A percentile compares a stretch with the other conserved stretches of the same genome.
Evolutionary conservation across 805 yeast species (phyloP).

Genomic region (Spathaspora girioi): DNA sequence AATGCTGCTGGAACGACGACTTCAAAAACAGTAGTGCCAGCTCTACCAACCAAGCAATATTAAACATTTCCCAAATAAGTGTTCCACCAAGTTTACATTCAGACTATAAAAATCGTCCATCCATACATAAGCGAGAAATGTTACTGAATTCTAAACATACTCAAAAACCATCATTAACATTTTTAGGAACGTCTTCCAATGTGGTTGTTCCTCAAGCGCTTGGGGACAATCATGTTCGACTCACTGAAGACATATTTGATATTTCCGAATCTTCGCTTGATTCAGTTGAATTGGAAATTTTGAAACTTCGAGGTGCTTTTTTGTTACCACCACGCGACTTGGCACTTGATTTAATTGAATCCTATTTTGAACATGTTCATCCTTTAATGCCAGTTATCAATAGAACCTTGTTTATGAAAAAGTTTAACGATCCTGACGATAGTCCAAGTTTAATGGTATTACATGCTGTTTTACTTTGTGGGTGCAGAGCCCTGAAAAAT

Average conservation of each 20-base stretch:
- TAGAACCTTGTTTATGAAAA: conserved; percentile 55
- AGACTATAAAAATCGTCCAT: conserved; percentile 35
- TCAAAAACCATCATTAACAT: conserved; percentile 35
- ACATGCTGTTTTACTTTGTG: conserved; percentile 67
- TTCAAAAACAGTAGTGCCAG: not conserved
- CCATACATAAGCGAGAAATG: conserved; percentile 33
- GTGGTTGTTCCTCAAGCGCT: conserved; percentile 44
- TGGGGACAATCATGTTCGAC: conserved; percentile 46
- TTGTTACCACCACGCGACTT: conserved; percentile 58
- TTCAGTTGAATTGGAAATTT: conserved; percentile 60
- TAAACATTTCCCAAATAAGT: conserved; percentile 38
- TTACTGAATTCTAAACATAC: conserved; percentile 12
- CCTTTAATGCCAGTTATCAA: conserved; percentile 69
- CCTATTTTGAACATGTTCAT: conserved; percentile 62
- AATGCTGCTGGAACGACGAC: conserved; percentile 14
- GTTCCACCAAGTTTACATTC: conserved; percentile 44
- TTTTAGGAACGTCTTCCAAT: conserved; percentile 52
- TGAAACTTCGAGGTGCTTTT: conserved; percentile 68
- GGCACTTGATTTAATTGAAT: conserved; percentile 55
- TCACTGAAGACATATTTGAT: conserved; percentile 39
- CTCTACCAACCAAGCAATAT: conserved; percentile 31
- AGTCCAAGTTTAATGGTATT: conserved; percentile 63
- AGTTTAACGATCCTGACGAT: conserved; percentile 50
- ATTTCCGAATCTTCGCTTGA: conserved; percentile 36
- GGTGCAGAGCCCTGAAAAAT: conserved; percentile 57